Conservation (phyloP, 2,329 filamentous ascomycete species). For the Helicocarpus griseus region DNA sequence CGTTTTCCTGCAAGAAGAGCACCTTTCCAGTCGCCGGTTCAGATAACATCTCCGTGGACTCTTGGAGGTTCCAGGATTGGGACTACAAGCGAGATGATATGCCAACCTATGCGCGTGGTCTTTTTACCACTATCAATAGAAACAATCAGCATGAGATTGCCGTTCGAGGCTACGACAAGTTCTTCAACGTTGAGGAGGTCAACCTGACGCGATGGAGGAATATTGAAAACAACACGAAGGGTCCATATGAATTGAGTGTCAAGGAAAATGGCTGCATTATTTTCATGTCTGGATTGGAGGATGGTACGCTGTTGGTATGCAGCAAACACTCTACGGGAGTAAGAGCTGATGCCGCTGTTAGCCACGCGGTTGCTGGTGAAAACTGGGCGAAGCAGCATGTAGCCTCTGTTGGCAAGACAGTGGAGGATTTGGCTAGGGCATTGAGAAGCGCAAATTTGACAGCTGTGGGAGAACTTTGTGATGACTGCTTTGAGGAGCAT, state of each 20-base stretch:
- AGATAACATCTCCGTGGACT: conserved; percentile 62
- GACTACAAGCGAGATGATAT: conserved; percentile 84
- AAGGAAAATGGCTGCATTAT: conserved; percentile 99
- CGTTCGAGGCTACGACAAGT: conserved; percentile 92
- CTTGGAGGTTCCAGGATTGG: conserved; percentile 90
- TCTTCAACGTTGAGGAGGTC: conserved; percentile 89
- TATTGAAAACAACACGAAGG: conserved; percentile 64
- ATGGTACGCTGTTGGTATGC: conserved; percentile 86
- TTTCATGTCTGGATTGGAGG: conserved; percentile 84
- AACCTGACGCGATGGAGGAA: conserved; percentile 71
- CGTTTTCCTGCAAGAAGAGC: conserved; percentile 69
- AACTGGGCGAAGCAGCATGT: conserved; percentile 73
- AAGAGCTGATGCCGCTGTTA: conserved; percentile 59
- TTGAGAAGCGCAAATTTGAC: conserved; percentile 78
- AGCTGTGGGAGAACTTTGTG: conserved; percentile 89
- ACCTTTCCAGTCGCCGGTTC: conserved; percentile 60
- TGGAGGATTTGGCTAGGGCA: conserved; percentile 65
- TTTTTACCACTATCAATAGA: conserved; percentile 72
- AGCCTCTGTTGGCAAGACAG: conserved; percentile 63
- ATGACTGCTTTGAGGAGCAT: conserved; percentile 94
- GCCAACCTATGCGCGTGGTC: conserved; percentile 83
- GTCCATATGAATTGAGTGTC: conserved; percentile 88
- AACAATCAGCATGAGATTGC: conserved; percentile 65
- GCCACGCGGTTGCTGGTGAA: conserved; percentile 80
- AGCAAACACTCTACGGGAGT: conserved; percentile 94